Evolutionary conservation across 2,329 filamentous ascomycete genomes (phyloP), one percentile per base, ranked within the genome.

Genomic region (Penicillium digitatum): DNA sequence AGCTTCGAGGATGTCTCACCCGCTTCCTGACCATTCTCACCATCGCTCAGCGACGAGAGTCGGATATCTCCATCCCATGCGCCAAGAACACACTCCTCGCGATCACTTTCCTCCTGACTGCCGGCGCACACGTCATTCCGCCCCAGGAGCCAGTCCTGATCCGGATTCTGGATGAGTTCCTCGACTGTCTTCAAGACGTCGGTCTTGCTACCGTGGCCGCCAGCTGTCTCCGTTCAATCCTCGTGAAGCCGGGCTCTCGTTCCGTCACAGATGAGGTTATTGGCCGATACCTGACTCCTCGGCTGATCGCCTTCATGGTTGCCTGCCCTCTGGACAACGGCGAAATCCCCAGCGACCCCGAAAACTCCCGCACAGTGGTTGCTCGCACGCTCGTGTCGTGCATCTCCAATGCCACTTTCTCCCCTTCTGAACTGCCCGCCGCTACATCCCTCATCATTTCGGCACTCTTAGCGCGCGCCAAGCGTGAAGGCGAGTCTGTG

Each of bases 71-170:
- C 3, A 79, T 99, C 24, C 79, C 87, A 1, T 95, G 91, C 70
- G 93, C 96, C 67, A 96, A 95, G 78, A 99, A 97, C 68, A 89
- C 88, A 5, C 82, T 99, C 5, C 80, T 99, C 45, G 90, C 91
- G 0, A 87, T 88, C 44, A 96, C 94, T 0, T 88, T 99, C 56
- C 81, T 99, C 9, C 86, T 99, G 57, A 96, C 90, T 9, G 87
- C 87, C 38, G 88, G 89, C 7, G 82, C 85, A 56, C 88, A 88
- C 61, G 81, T 86, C 40, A 82, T 97, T 52, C 83, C 86, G 0
- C 82, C 89, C 0, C 84, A 82, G 39, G 92, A 97, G 63, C 83
- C 87, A 9, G 80, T 95, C 1, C 82, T 96, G 43, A 77, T 81
- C 24, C 84, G 84, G 52, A 92, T 92, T 64, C 79, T 96, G 3